phyloP scores from a whole-genome alignment of 2,329 filamentous ascomycete species.

The Ramularia endophylla region DNA sequence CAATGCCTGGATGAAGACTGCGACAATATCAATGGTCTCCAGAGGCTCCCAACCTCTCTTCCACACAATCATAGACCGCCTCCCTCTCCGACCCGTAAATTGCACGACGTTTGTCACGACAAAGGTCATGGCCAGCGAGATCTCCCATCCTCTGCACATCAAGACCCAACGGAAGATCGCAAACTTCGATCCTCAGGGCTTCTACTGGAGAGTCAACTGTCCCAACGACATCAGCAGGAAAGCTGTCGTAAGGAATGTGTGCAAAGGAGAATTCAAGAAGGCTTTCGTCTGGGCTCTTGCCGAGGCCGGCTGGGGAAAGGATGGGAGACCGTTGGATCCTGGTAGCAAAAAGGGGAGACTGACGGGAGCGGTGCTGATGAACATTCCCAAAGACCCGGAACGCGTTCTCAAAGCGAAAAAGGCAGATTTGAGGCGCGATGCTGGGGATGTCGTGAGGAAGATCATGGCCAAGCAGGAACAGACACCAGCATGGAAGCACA shows the following conservation, averaged over 20 bases:
- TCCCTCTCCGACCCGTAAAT: slow-evolving; percentile 21
- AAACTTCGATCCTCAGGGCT: slow-evolving; percentile 27
- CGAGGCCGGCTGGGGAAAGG: slow-evolving; percentile 39
- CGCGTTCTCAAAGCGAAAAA: slow-evolving; percentile 16
- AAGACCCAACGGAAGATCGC: slow-evolving; percentile 23
- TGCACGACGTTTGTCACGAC: slow-evolving; percentile 23
- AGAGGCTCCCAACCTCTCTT: slow-evolving; percentile 10
- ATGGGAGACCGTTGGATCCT: slow-evolving; percentile 21
- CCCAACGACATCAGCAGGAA: slow-evolving; percentile 31
- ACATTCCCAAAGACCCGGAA: slow-evolving; percentile 12
- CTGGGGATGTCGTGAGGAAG: slow-evolving; percentile 5
- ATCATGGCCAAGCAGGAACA: slow-evolving; percentile 5
- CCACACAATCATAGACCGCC: slow-evolving; percentile 16
- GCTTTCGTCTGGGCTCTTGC: slow-evolving; percentile 44
- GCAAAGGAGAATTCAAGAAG: slow-evolving; percentile 37
- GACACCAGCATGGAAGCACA: too few relatives aligned
- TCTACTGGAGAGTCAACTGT: slow-evolving; percentile 45
- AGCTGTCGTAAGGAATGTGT: slow-evolving; percentile 43
- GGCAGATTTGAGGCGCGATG: slow-evolving; percentile 11
- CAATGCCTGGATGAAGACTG: slow-evolving; percentile 1
- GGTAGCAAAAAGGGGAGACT: neutral
- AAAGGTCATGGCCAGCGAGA: slow-evolving; percentile 18
- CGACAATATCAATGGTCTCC: slow-evolving; percentile 1
- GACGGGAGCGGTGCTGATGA: slow-evolving; percentile 16
- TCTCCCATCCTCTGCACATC: slow-evolving; percentile 29